Base-by-base conservation (phyloP, 352 stramenopile species). In the Phytophthora brassicae region DNA sequence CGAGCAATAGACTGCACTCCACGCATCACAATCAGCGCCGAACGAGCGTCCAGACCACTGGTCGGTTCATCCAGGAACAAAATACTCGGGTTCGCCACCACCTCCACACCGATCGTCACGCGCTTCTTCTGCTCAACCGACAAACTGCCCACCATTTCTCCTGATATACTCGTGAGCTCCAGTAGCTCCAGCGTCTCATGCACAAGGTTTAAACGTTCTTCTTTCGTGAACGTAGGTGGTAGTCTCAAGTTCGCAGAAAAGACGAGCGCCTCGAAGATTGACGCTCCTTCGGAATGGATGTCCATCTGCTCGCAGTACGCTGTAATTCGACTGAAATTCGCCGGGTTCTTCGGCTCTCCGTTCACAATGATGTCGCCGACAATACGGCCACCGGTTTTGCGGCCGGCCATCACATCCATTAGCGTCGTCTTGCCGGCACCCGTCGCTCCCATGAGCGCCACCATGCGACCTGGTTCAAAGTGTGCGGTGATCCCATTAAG, bases 61-160 rank as follows among this genome's bases (percentile, higher is more conserved):
- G 92, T 98, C 0, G 94, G 92, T 51, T 98, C 96, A 49, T 98
- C 94, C 28, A 99, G 58, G 63, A 99, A 97, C 56, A 99, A 54
- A 22, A 99, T 80, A 55, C 92, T 93, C 23, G 95, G 95, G 65
- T 98, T 97, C 7, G 87, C 70, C 8, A 97, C 93, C 24, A 98
- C 75, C 67, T 98, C 91, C 7, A 96, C 81, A n/a, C 81, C 95
- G 53, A 98, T 98, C 9, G 91, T 94, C 19, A 98, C 70, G 26
- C 26, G 26, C 26, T 31, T 31, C 26, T 31, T 31, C 26, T 31
- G 26, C 26, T 97, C 94, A 19, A 97, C 87, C 4, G 80, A 95
- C 16, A 69, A 22, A 17, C 74, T 72, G 2, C 59, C 53, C 6
- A 89, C 66, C 51, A 95, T 69, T 44, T 87, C 79, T 6, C 38